Evolutionary conservation across 345 rosid genomes (phyloP).

Genomic region (Odontarrhena argentea): DNA sequence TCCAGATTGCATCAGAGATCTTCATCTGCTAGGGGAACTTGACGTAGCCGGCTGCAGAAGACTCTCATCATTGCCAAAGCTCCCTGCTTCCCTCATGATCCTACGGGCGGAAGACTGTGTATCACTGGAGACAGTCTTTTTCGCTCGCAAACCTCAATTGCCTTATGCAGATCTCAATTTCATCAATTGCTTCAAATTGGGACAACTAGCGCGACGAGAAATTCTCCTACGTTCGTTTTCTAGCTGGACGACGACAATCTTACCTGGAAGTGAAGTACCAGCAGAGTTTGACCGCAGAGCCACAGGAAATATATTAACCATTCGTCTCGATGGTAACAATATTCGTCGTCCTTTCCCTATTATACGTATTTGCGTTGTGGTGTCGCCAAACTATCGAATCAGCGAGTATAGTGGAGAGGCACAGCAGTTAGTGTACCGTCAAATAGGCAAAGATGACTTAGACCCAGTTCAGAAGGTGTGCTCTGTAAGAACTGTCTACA

Average conservation of each 20-base stretch:
- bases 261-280: slow-evolving; percentile 8
- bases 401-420: not conserved
- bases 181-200: not conserved
- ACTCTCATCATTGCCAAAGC: slow-evolving; percentile 14
- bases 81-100: rapidly evolving
- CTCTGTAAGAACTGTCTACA: rapidly evolving
- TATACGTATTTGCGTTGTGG: not conserved
- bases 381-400: not conserved
- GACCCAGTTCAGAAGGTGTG: not conserved
- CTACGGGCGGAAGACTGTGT: rapidly evolving
- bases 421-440: not conserved
- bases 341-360: not conserved
- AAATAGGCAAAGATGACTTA: not conserved
- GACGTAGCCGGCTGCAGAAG: not conserved
- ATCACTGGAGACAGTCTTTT: not conserved
- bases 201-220: not conserved
- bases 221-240: not conserved
- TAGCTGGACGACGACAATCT: not conserved
- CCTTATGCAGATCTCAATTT: rapidly evolving
- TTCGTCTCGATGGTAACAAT: not conserved
- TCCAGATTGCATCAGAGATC: not conserved
- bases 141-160: not conserved
- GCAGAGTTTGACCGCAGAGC: not conserved
- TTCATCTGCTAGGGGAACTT: not conserved
- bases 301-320: not conserved